Evolutionary conservation across 1,139 yeast genomes (phyloP), one percentile per base, ranked within the genome.

Genomic region (Hemisphaericaspora lyxosophila): DNA sequence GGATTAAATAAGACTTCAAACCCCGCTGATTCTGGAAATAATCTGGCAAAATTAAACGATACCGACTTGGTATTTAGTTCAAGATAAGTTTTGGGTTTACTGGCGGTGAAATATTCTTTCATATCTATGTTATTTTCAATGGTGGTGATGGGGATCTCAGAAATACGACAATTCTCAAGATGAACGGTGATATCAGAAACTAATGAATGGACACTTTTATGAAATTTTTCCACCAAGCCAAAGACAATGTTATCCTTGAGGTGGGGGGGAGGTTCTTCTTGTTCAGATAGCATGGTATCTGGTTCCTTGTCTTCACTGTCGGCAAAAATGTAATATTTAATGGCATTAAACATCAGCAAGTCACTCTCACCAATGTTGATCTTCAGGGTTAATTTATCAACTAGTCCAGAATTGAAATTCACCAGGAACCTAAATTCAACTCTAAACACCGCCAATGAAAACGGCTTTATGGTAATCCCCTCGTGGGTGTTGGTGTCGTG

Each of bases 1-100:
- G 73, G 66, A 26, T 68, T 64, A 50, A 78, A 83, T 13, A 72
- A 52, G 3, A 81, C 65, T 40, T 81, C 82, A 53, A 70, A 83
- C 0, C 89, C 90, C 1, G 88, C 80, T 8, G 75, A 62, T 30
- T 57, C 59, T 9, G 57, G 48, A 17, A 55, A 47, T 19, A 75
- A 43, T 39, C 66, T 60, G 13, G 62, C 53, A 15, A 64, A 46
- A 45, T 65, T 67, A 28, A 68, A 48, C 3, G 67, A 60, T 6
- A 52, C 51, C 3, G 64, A 67, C 45, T 62, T 70, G 38, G 59
- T 57, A 15, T 45, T 46, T 32, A 57, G 45, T 26, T 57, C 66
- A 31, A 62, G 55, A 16, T 59, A 65, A 12, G 63, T 54, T 19
- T 36, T 50, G 4, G 67, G 71, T 33, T 38, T 49, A 16, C 35